Conservation (phyloP, 371 early-diverging fungal genomes). For the Mortierella sp. region DNA sequence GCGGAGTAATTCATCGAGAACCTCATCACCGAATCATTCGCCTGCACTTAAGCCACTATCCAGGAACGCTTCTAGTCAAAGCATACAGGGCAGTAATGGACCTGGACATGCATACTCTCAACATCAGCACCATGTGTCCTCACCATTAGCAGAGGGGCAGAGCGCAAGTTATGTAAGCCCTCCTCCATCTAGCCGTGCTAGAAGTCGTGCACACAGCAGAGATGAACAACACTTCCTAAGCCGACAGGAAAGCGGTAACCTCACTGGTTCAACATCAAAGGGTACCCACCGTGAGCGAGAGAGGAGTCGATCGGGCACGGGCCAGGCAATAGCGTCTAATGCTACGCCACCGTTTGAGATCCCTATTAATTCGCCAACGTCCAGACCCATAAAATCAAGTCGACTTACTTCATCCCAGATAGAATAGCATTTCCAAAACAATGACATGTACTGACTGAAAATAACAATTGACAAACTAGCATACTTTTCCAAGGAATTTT, state of each 20-base stretch:
- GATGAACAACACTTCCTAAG: conserved; percentile 24
- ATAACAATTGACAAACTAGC: not conserved
- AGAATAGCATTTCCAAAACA: not conserved
- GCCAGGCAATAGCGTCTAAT: conserved; percentile 3
- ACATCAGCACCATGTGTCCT: conserved; percentile 29
- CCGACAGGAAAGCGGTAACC: conserved; percentile 12
- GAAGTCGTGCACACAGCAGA: conserved; percentile 39
- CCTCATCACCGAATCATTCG: conserved; percentile 27
- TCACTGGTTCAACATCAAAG: not conserved
- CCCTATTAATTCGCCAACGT: not conserved
- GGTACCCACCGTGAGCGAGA: conserved; percentile 19
- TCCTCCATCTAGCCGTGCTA: conserved; percentile 40
- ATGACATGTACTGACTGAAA: not conserved
- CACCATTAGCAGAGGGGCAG: conserved; percentile 34
- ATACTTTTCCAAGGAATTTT: not conserved
- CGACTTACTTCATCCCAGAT: not conserved
- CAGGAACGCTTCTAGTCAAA: conserved; percentile 15
- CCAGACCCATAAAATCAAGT: not conserved
- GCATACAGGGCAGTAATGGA: not conserved
- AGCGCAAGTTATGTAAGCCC: conserved; percentile 1
- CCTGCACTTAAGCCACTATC: conserved; percentile 23
- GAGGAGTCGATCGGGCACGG: conserved; percentile 21
- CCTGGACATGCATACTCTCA: not conserved
- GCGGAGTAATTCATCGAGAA: conserved; percentile 40
- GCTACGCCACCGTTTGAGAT: not conserved